Evolutionary conservation across 2,329 filamentous ascomycete species (phyloP).

Genomic region (Pyrenophora seminiperda): DNA sequence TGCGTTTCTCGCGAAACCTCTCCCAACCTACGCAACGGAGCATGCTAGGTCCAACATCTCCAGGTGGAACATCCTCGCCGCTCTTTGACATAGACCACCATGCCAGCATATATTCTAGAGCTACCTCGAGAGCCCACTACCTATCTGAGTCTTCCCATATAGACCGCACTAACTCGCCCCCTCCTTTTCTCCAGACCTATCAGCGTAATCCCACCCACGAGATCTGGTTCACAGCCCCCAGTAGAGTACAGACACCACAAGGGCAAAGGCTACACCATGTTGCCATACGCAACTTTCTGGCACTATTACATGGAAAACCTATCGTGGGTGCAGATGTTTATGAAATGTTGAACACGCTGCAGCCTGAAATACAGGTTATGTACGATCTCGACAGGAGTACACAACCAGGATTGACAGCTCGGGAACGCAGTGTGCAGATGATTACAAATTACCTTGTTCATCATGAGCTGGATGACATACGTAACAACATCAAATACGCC

Average conservation of each 20-base stretch:
- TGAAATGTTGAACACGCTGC: conserved; percentile 67
- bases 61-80: conserved; percentile 33
- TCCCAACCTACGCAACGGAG: conserved; percentile 24
- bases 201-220: conserved; percentile 48
- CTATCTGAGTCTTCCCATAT: conserved; percentile 19
- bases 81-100: conserved; percentile 41
- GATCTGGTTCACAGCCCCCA: conserved; percentile 66
- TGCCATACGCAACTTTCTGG: conserved; percentile 72
- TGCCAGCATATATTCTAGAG: conserved; percentile 15
- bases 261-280: conserved; percentile 64
- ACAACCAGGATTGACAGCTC: conserved; percentile 34
- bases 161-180: conserved; percentile 17
- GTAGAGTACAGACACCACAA: conserved; percentile 53
- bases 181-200: conserved; percentile 15
- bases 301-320: conserved; percentile 66
- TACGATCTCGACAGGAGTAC: conserved; percentile 52
- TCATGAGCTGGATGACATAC: conserved; percentile 67
- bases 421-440: conserved; percentile 59
- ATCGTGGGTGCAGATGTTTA: conserved; percentile 68
- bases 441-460: conserved; percentile 66
- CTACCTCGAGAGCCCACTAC: conserved; percentile 22
- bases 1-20: conserved; percentile 23
- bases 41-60: conserved; percentile 36
- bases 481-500: conserved; percentile 64
- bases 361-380: conserved; percentile 63